Evolutionary conservation across 139 green algal species (phyloP).

Genomic region (Desmodesmus armatus): DNA sequence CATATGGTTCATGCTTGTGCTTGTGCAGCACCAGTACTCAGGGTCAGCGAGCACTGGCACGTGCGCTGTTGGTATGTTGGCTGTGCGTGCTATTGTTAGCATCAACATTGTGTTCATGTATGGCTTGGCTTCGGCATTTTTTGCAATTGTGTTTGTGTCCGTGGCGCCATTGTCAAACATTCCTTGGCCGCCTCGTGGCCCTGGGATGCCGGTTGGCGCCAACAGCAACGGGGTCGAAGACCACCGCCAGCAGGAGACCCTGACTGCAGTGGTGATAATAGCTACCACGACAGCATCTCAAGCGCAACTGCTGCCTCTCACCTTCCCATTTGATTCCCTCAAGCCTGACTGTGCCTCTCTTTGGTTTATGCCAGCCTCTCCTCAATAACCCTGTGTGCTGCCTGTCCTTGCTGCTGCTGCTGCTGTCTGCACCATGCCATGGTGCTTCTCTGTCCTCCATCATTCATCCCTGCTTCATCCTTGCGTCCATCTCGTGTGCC

Average conservation of each 20-base stretch:
- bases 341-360: no score
- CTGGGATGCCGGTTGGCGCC: conserved; percentile 44
- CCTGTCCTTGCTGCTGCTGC: background rate
- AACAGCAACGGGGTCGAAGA: conserved; percentile 38
- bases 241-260: conserved; percentile 17
- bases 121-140: background rate
- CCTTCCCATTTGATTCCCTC: no score
- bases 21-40: no score
- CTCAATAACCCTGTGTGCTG: background rate
- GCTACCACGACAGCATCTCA: background rate
- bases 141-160: background rate
- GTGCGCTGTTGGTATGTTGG: no score
- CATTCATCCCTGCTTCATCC: background rate
- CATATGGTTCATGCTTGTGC: no score
- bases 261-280: conserved; percentile 35
- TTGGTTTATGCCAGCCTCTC: background rate
- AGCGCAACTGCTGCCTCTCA: no score
- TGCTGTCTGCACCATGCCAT: background rate
- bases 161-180: conserved; percentile 51
- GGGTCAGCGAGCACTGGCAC: no score
- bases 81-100: no score
- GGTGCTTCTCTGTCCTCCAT: background rate
- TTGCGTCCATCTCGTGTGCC: background rate
- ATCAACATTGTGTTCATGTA: no score
- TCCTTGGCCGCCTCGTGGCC: conserved; percentile 34